These are phyloP conservation scores for Hypholoma fasciculare DNA, from an alignment of 768 basidiomycete genomes.

Conservation along the genomic window DNA sequence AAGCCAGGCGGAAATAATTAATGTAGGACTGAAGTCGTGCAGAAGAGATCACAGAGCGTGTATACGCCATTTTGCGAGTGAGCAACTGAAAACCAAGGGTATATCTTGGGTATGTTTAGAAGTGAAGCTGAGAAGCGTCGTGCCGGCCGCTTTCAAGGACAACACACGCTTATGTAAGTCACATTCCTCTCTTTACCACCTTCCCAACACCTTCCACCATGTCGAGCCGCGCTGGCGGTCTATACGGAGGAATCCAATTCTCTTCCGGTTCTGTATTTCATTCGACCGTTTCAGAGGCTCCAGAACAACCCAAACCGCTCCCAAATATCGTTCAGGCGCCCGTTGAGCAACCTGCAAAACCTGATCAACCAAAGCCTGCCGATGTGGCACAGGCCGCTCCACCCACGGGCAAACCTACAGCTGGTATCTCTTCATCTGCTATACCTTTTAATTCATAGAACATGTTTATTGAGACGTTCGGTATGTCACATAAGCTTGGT, in stretches of 20 bases:
- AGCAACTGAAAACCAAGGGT: too few species aligned
- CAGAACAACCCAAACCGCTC: slow-evolving; percentile 17
- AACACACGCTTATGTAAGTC: background rate
- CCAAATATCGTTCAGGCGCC: slow-evolving; percentile 15
- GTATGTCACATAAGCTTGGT: slow-evolving; percentile 71
- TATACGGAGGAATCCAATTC: slow-evolving; percentile 88
- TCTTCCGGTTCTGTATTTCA: slow-evolving; percentile 63
- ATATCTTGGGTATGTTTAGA: too few species aligned
- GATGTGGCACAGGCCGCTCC: slow-evolving; percentile 22
- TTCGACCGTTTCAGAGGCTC: slow-evolving; percentile 25
- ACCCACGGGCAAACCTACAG: slow-evolving; percentile 45
- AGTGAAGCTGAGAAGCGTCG: too few species aligned
- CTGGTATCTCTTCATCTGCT: slow-evolving; percentile 59
- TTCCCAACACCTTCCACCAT: slow-evolving; percentile 42
- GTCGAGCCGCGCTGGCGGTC: slow-evolving; percentile 79
- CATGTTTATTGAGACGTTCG: slow-evolving; percentile 57
- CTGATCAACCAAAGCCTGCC: slow-evolving; percentile 15
- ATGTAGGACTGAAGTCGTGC: too few species aligned
- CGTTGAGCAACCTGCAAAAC: slow-evolving; percentile 5
- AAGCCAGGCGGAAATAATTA: too few species aligned
- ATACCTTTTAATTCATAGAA: slow-evolving; percentile 46
- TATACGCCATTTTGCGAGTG: too few species aligned
- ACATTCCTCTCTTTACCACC: background rate
- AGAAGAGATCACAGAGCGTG: too few species aligned
- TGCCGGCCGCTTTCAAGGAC: too few species aligned